These are phyloP conservation scores for Boeremia lycopersici DNA, from an alignment of 2,329 filamentous ascomycete genomes.

Conservation along the genomic window DNA sequence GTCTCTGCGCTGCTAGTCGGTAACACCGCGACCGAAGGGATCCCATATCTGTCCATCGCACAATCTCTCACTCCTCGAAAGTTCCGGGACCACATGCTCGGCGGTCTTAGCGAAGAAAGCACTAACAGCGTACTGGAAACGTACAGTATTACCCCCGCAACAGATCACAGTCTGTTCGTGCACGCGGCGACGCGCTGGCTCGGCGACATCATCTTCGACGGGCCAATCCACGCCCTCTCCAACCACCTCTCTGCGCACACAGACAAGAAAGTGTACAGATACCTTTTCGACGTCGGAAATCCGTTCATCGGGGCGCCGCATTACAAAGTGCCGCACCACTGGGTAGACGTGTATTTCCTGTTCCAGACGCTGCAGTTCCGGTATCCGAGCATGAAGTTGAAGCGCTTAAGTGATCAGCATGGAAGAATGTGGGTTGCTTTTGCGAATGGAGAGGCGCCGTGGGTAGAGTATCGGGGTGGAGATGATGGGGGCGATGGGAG, in stretches of 20 bases:
- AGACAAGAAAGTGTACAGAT: conserved; percentile 30
- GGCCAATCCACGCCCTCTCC: conserved; percentile 23
- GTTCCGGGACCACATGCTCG: conserved; percentile 31
- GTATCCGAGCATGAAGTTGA: neutral
- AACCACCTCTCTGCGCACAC: conserved; percentile 15
- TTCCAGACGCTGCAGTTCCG: neutral
- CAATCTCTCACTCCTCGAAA: conserved; percentile 17
- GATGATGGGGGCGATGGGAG: neutral
- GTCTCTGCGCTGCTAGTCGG: neutral
- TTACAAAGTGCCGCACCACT: conserved; percentile 34
- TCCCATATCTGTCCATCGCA: neutral
- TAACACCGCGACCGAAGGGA: conserved; percentile 3
- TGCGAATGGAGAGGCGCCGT: conserved; percentile 1
- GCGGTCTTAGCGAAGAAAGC: conserved; percentile 11
- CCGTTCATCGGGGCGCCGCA: conserved; percentile 28
- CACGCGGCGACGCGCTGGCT: conserved; percentile 49
- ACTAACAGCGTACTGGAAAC: conserved; percentile 15
- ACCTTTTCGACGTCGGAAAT: conserved; percentile 36
- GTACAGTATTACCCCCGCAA: conserved; percentile 47
- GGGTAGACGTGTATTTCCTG: conserved; percentile 7
- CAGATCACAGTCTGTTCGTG: conserved; percentile 47
- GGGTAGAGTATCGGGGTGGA: neutral
- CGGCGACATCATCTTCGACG: conserved; percentile 53
- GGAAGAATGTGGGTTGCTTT: neutral
- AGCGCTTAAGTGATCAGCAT: neutral